Conservation (phyloP, 140 eudicot species). For the Oenanthe javanica region DNA sequence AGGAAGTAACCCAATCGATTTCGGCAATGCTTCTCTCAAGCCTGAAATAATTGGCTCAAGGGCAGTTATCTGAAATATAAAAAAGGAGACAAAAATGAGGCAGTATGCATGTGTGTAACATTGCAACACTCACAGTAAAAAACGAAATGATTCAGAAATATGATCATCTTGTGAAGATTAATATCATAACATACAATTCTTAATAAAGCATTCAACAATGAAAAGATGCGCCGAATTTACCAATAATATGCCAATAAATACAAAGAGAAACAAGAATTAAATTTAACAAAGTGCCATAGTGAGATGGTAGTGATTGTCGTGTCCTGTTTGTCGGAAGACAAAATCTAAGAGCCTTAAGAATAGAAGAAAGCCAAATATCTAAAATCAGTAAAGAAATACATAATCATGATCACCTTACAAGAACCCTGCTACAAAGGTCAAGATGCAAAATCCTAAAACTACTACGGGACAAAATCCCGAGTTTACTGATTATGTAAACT, state of each 20-base stretch:
- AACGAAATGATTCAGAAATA: background rate
- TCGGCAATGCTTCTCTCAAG: constrained; percentile 89
- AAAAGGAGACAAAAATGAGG: constrained; percentile 14
- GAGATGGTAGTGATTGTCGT: background rate
- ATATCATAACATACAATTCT: no score
- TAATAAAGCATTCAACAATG: background rate
- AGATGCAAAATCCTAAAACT: background rate
- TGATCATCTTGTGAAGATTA: background rate
- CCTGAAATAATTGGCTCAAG: constrained; percentile 87
- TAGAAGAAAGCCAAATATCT: background rate
- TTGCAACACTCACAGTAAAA: background rate
- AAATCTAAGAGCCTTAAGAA: background rate
- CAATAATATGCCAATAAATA: no score
- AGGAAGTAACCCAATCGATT: constrained; percentile 91
- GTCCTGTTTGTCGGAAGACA: background rate
- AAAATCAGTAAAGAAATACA: background rate
- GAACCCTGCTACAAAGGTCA: background rate
- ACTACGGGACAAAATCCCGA: background rate
- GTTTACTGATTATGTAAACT: no score
- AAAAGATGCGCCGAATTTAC: background rate
- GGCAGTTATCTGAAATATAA: constrained; percentile 58
- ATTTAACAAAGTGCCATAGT: background rate
- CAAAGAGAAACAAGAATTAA: background rate
- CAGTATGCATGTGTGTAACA: background rate
- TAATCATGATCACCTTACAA: background rate